Conservation (phyloP, 495 filamentous ascomycete species). For the Penicillium arizonense region DNA sequence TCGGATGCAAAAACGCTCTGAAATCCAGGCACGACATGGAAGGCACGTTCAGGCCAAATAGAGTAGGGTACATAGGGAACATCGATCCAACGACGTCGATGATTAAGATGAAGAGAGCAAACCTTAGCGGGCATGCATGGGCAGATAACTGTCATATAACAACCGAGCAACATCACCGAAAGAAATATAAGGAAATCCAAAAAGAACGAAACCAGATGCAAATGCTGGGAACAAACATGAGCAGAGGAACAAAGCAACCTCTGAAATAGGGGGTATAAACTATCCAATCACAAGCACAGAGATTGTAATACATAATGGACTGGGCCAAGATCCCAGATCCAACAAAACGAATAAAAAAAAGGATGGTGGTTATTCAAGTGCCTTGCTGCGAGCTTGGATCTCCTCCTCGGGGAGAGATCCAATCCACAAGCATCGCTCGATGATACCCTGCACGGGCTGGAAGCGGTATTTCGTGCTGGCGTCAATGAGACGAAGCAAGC, state of each 20-base stretch:
- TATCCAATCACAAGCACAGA: not conserved
- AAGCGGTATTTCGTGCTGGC: conserved; percentile 88
- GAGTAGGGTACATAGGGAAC: too few relatives aligned
- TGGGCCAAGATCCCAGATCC: not conserved
- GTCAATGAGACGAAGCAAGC: conserved; percentile 82
- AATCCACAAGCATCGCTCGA: conserved; percentile 95
- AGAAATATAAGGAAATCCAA: not conserved
- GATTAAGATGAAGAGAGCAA: too few relatives aligned
- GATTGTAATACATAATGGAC: conserved; percentile 1
- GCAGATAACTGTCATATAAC: not conserved
- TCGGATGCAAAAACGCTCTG: conserved; percentile 23
- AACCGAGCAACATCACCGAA: not conserved
- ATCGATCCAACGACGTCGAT: too few relatives aligned
- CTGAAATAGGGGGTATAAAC: conserved; percentile 5
- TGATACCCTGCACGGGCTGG: conserved; percentile 78
- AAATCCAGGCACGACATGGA: not conserved
- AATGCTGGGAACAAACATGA: conserved; percentile 21
- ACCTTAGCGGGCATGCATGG: not conserved
- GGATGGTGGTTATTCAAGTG: conserved; percentile 42
- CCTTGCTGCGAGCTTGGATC: conserved; percentile 61
- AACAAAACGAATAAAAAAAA: conserved; percentile 1
- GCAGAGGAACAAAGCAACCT: conserved; percentile 4
- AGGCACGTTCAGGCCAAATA: too few relatives aligned
- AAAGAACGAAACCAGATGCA: conserved; percentile 5
- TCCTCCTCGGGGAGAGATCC: conserved; percentile 82